Base-by-base conservation (phyloP, 108 stramenopile genomes). In the Nitzschia palea region DNA sequence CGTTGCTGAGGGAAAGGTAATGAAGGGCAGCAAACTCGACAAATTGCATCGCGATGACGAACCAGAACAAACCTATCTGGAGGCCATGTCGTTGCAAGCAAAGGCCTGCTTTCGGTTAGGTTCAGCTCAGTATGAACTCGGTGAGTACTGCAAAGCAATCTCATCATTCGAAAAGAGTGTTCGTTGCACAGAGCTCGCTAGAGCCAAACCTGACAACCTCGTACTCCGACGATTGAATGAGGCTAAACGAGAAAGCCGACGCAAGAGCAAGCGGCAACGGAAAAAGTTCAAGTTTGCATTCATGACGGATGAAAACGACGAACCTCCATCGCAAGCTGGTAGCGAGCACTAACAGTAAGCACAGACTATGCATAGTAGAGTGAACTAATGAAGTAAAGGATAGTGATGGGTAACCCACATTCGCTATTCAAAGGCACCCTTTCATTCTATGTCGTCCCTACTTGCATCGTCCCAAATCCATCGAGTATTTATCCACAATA, bases 61-160 rank as follows among this genome's bases (percentile, higher is more conserved):
- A 43, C 65, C 67, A 3, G 73, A 80, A 31, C 48, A 58, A 29
- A 83, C 86, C 0, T 88, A 73, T 31, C 27, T 43, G 5, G 80
- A 86, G 45, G 83, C 88, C 0, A 84, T 77, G 55, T 54, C 50
- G 25, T 45, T 93, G 43, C 72, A 87, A 74, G 79, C 91, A 10
- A 93, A 93, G 53, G 88, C 87, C 20, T 88, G 70, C 72, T 93
- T 93, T 67, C 85, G 91, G 26, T 64, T 88, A 8, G 91, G 91
- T 32, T 83, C 82, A 12, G 91, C 84, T 0, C 78, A 86, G 47
- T 62, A 74, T 48, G 77, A 60, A 15, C 33, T 74, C 43, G 66
- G 76, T 10, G 81, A 90, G 9, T 90, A 57, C 42, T 60, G 60
- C 8, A 77, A 81, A 4, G 87, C 91, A 12, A 60, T 87, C 20